These are phyloP conservation scores for Blastobotrys apis DNA, from an alignment of 1,139 yeast genomes.

Conservation along the genomic window DNA sequence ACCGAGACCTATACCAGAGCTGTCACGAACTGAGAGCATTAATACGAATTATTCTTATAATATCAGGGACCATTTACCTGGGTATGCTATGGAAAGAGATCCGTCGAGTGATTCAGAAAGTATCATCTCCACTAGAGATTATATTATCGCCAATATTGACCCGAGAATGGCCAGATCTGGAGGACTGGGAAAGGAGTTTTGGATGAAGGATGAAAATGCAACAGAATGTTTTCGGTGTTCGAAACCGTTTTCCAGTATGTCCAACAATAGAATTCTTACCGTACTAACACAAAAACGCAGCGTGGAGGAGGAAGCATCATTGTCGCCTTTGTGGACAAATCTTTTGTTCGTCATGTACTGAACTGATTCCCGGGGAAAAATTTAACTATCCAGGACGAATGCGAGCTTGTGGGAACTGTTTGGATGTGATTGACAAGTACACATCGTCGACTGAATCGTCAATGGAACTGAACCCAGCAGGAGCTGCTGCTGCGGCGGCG, in stretches of 20 bases:
- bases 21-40: conserved; percentile 26
- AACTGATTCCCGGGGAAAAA: conserved; percentile 68
- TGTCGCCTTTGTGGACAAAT: conserved; percentile 96
- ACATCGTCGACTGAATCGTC: conserved; percentile 17
- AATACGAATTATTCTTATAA: conserved; percentile 24
- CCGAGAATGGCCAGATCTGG: conserved; percentile 22
- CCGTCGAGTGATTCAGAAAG: conserved; percentile 32
- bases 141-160: conserved; percentile 21
- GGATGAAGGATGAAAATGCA: conserved; percentile 91
- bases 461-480: conserved; percentile 10
- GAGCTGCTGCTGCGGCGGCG: no score
- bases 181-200: conserved; percentile 53
- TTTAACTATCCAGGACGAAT: conserved; percentile 66
- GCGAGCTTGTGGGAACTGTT: conserved; percentile 77
- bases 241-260: conserved; percentile 52
- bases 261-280: neutral
- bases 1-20: conserved; percentile 9
- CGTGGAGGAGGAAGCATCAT: conserved; percentile 87
- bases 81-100: conserved; percentile 29
- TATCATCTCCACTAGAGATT: conserved; percentile 25
- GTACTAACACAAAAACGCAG: conserved; percentile 15
- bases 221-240: conserved; percentile 77
- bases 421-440: conserved; percentile 52
- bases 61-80: conserved; percentile 28
- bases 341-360: conserved; percentile 84